Conservation (phyloP, 495 filamentous ascomycete genomes). For the Poronia punctata region DNA sequence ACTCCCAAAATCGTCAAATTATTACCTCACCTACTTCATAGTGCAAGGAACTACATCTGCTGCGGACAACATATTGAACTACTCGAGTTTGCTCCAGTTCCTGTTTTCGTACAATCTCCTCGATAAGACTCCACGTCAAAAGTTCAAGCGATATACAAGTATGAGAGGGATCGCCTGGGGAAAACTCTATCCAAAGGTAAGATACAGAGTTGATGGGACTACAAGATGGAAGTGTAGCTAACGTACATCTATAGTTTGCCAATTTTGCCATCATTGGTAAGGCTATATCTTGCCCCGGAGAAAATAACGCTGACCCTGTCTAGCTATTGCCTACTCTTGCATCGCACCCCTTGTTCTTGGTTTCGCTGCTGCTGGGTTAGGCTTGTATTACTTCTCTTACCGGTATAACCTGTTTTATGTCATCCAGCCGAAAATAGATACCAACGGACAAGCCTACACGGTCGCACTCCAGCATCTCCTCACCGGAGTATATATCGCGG, state of each 20-base stretch:
- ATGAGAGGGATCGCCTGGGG: slow-evolving; percentile 44
- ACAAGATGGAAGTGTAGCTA: slow-evolving; percentile 1
- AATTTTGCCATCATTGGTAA: slow-evolving; percentile 66
- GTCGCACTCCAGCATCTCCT: slow-evolving; percentile 76
- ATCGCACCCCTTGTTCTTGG: slow-evolving; percentile 86
- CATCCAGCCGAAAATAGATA: slow-evolving; percentile 69
- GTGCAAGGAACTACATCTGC: slow-evolving; percentile 74
- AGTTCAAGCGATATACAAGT: slow-evolving; percentile 66
- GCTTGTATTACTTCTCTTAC: slow-evolving; percentile 75
- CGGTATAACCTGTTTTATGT: slow-evolving; percentile 84
- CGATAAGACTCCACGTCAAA: slow-evolving; percentile 58
- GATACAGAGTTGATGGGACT: slow-evolving; percentile 11
- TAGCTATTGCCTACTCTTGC: slow-evolving; percentile 75
- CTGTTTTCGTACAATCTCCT: slow-evolving; percentile 62
- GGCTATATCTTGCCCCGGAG: slow-evolving; percentile 1
- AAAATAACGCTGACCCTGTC: slow-evolving; percentile 3
- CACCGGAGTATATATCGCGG: slow-evolving; percentile 71
- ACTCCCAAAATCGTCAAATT: slow-evolving; percentile 76
- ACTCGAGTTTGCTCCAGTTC: slow-evolving; percentile 40
- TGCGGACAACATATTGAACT: slow-evolving; percentile 49
- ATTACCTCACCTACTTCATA: slow-evolving; percentile 85
- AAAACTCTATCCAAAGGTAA: slow-evolving; percentile 49
- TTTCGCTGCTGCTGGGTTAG: slow-evolving; percentile 70
- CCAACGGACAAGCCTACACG: slow-evolving; percentile 73
- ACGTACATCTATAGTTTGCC: slow-evolving; percentile 45